A percentile compares a stretch with the other conserved stretches of the same genome.
phyloP scores from a whole-genome alignment of 768 basidiomycete genomes.

The Termitomyces sp. region DNA sequence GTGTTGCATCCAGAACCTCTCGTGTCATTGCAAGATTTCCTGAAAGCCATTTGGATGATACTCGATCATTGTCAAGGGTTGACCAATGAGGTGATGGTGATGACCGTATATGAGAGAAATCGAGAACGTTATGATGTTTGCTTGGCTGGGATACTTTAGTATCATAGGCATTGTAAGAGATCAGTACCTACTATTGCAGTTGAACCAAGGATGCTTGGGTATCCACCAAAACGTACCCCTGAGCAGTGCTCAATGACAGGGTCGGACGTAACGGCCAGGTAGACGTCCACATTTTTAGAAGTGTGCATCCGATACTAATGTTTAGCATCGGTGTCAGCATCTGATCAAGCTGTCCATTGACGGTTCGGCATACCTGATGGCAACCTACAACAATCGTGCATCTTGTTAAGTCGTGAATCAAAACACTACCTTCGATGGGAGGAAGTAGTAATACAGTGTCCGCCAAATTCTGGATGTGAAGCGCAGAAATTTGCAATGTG shows the following conservation, averaged over 20 bases:
- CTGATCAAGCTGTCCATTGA: background rate
- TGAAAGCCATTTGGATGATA: slow-evolving; percentile 11
- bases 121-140: slow-evolving; percentile 58
- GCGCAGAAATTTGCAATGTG: slow-evolving; percentile 40
- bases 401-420: slow-evolving; percentile 59
- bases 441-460: slow-evolving; percentile 68
- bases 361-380: slow-evolving; percentile 61
- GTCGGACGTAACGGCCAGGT: slow-evolving; percentile 63
- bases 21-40: background rate
- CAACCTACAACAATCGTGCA: slow-evolving; percentile 72
- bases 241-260: slow-evolving; percentile 81
- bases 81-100: slow-evolving; percentile 82
- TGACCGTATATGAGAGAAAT: slow-evolving; percentile 80
- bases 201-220: slow-evolving; percentile 41
- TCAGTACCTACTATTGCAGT: slow-evolving; percentile 15
- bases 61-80: slow-evolving; percentile 21
- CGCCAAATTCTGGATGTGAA: slow-evolving; percentile 62
- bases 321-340: background rate
- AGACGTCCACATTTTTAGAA: slow-evolving; percentile 60
- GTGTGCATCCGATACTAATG: slow-evolving; percentile 84
- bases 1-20: slow-evolving; percentile 5
- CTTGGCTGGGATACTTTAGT: slow-evolving; percentile 22
- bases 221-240: slow-evolving; percentile 58
- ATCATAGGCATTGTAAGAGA: background rate
- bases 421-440: slow-evolving; percentile 61